Base-by-base conservation (phyloP, 2,329 filamentous ascomycete species). In the Penicillium brasilianum region DNA sequence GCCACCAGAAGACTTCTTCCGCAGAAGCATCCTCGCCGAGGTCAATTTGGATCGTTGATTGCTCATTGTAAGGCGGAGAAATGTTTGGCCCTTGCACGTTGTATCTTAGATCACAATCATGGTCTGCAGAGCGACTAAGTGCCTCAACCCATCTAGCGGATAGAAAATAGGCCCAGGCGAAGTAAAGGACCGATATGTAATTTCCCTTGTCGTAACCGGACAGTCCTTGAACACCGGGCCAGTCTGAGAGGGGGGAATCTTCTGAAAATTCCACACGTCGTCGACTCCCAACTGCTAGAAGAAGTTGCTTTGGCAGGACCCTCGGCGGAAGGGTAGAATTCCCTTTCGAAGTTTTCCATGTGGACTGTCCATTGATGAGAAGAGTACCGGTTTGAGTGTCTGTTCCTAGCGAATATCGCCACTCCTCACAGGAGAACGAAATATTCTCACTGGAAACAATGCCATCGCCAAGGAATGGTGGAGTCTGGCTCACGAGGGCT, bases 101-200 rank as follows among this genome's bases (percentile, higher is more conserved):
- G 39, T 65, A 65, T 7, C 7, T 28, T 18, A 62, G 58, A 41
- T 37, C 41, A 57, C 66, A 69, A 43, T 59, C 49, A 22, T 71
- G 68, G 5, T 61, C 62, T 1, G 41, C 43, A 36, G 68, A 72
- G 30, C 56, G 55, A 44, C 34, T 32, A 25, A 69, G 67, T 32
- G 67, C 57, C 54, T 71, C 68, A 49, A 60, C 65, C 68, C 66
- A 73, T 55, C 63, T 55, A 46, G 62, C 66, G 49, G 67, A 71
- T 30, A 70, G 20, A 2, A 72, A 66, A 62, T 71, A 70, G 9
- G 69, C 66, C 66, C 69, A 72, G 48, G 68, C 68, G 20, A 71
- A 37, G 36, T 62, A 68, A 14, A 72, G 57, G 1, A 69, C 57
- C 3, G 62, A 36, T 2, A 72, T 9, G 54, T 72, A 65, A 37